Evolutionary conservation across 2,329 filamentous ascomycete genomes (phyloP).

Genomic region (Microascus cirrosus): DNA sequence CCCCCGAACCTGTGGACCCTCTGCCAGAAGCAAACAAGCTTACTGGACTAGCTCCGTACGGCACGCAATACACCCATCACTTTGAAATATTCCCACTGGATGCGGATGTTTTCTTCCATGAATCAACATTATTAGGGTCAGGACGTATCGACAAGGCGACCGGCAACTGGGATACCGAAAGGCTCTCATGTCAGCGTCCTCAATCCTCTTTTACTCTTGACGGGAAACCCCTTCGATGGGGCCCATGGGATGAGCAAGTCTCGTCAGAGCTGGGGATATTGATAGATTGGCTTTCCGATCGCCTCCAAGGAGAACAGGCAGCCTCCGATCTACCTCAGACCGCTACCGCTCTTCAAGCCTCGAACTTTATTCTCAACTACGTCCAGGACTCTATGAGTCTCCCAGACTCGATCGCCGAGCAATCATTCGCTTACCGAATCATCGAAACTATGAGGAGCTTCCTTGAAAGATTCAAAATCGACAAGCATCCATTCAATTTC

Average conservation of each 20-base stretch:
- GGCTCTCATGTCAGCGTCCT: conserved; percentile 17
- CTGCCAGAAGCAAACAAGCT: conserved; percentile 19
- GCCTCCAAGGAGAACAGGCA: conserved; percentile 15
- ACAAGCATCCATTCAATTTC: conserved; percentile 5
- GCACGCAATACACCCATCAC: conserved; percentile 48
- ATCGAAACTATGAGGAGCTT: conserved; percentile 31
- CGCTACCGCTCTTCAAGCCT: conserved; percentile 18
- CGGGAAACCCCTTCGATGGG: conserved; percentile 40
- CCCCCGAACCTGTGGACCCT: background rate
- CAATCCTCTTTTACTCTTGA: conserved; percentile 32
- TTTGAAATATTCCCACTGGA: conserved; percentile 52
- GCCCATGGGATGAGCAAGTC: conserved; percentile 41
- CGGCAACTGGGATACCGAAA: conserved; percentile 16
- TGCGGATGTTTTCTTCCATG: conserved; percentile 45
- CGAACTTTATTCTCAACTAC: conserved; percentile 36
- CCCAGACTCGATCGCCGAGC: conserved; percentile 17
- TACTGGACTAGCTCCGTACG: conserved; percentile 46
- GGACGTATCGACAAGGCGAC: conserved; percentile 32
- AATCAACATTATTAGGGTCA: conserved; percentile 45
- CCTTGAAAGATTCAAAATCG: conserved; percentile 15
- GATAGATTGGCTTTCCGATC: conserved; percentile 46
- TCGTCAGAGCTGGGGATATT: conserved; percentile 52
- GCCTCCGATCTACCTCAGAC: conserved; percentile 8
- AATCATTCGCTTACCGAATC: conserved; percentile 30
- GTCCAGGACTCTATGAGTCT: conserved; percentile 30